Evolutionary conservation across 176 grass and related monocot species (phyloP), one percentile per base, ranked within the genome.

Genomic region (Hyparrhenia diplandra): DNA sequence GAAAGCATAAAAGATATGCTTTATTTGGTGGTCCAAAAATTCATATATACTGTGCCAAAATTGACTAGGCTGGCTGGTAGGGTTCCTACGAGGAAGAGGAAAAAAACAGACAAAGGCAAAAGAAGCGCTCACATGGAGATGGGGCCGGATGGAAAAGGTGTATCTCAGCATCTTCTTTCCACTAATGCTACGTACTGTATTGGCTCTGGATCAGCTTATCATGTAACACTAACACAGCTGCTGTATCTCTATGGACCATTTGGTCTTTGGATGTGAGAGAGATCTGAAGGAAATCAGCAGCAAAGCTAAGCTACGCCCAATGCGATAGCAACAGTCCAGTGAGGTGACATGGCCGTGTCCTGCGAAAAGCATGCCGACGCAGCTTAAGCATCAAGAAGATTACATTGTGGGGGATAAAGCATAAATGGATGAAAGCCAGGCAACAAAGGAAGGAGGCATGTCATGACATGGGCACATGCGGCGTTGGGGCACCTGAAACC

Each of bases 341-440:
- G 30, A 67, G 77, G 81, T 80, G 80, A 88, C 81, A 88, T 88
- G 81, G 37, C 3, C 59, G 2, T 74, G 69, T 74, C 30, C 21
- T 60, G 36, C 6, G 23, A 10, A 4, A 5, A 36, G 5, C 32
- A 63, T 34, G 1, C 23, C 10, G 18, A 52, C 10, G 5, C 58
- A 51, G 34, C 49, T 74, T 5, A 82, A 46, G 23, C 0, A 20
- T 67, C 31, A 67, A 67, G 9, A 20, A 8, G 31, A 35, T 10
- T 54, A 54, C 0, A 4, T 17, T 71, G 52, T 71, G 39, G 39
- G 51, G 58, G 39, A 61, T 78, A 29, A 21, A 21, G 7, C 45
- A 58, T 69, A 40, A n/a, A 28, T 13, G 67, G 37, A 64, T 30
- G 17, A 49, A 69, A 81, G 32, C 17, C 63, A 80, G 17, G 13